Evolutionary conservation across 805 yeast species (phyloP), one percentile per base, ranked within the genome.

Genomic region (Starmerella potacharoeniae): DNA sequence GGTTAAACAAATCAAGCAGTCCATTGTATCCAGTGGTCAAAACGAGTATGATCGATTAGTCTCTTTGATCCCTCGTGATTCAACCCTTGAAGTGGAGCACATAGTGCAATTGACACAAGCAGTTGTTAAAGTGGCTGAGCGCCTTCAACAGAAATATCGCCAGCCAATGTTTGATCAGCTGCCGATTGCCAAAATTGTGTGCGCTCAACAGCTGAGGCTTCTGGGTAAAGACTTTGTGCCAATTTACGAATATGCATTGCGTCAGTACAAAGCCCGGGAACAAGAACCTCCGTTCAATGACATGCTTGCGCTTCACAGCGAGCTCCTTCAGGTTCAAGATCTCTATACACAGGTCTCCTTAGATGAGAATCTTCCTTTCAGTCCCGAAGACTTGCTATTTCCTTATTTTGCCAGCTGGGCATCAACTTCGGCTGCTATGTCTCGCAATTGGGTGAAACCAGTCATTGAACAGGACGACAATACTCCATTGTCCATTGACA

Each of bases 401-500:
- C 77, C 75, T 40, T 77, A 73, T 61, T 58, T 78, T 17, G 64
- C 68, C 17, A 64, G 65, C 22, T 69, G 79, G 59, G 74, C 77
- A 37, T 68, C 68, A 28, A 63, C 64, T 2, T 77, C 84, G 55
- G 70, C 77, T 3, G 69, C 65, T 13, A 75, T 75, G 54, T 72
- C 84, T 5, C 56, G 64, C 2, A 66, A 71, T 5, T 78, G 80
- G 61, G 78, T 83, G 5, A 69, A 73, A 14, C 74, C 77, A 31
- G 81, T 91, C 0, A 64, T 86, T 4, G 70, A 72, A 9, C 75
- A 72, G 10, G 96, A 89, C 65, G 63, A 64, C 1, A 81, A 83
- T 66, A 70, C 73, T 51, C 80, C 83, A 0, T 63, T 81, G 16
- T 79, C 79, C 58, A 66, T 69, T 1, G 71, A 66, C 0, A 63